Percentiles rank a stretch among this genome's conserved stretches.
Evolutionary conservation across 495 filamentous ascomycete species (phyloP).

Genomic region (Aspergillus wentii): DNA sequence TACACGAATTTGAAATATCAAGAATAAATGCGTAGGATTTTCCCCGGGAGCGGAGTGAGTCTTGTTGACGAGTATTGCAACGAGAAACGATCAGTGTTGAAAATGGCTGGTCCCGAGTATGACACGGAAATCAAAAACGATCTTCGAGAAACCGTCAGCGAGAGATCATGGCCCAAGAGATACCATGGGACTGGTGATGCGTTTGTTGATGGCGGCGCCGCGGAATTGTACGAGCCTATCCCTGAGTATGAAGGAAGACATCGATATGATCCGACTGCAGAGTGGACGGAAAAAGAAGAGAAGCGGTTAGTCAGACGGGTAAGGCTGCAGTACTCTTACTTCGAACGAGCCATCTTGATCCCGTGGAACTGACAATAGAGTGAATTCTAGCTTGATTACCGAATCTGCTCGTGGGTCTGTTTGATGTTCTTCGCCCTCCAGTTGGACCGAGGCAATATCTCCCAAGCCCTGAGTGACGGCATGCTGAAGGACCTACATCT

Average conservation of each 20-base stretch:
- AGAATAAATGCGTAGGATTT: no score
- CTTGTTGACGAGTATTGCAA: no score
- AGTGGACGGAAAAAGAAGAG: slow-evolving; percentile 60
- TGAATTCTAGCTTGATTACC: slow-evolving; percentile 36
- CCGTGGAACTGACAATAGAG: no score
- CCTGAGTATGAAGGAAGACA: slow-evolving; percentile 40
- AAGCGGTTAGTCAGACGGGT: slow-evolving; percentile 43
- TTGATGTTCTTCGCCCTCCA: slow-evolving; percentile 70
- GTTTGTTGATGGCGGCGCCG: no score
- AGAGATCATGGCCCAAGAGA: no score
- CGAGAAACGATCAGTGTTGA: no score
- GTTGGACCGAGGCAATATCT: slow-evolving; percentile 53
- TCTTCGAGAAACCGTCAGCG: no score
- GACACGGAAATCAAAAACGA: no score
- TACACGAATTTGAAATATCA: no score
- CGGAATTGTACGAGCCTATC: no score
- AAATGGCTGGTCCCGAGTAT: no score
- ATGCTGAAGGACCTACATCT: slow-evolving; percentile 44
- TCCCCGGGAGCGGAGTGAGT: no score
- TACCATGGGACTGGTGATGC: slow-evolving; percentile 16
- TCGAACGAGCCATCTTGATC: slow-evolving; percentile 1
- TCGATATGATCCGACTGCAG: slow-evolving; percentile 50
- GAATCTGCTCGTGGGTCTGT: slow-evolving; percentile 49
- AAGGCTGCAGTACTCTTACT: slow-evolving; percentile 4
- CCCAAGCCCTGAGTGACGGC: slow-evolving; percentile 45